Conservation (phyloP, 129 eudicot species). For the Heracleum sosnowskyi region DNA sequence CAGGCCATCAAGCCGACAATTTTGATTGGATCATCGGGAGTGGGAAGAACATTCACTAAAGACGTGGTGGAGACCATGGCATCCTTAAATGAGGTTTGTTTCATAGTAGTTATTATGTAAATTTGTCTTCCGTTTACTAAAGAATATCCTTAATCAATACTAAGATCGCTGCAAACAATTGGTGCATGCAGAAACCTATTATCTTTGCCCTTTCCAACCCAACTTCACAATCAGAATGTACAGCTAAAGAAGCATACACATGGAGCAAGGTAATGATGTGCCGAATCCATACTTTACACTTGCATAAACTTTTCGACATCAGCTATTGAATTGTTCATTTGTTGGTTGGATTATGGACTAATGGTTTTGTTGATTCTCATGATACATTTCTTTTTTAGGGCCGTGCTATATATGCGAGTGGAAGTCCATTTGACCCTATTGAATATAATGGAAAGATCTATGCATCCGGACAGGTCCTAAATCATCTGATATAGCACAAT, state of each 20-base stretch:
- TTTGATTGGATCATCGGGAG: slow-evolving; percentile 95
- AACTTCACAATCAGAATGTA: slow-evolving; percentile 96
- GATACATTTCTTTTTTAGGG: slow-evolving; percentile 39
- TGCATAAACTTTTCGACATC: not conserved
- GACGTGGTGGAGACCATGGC: slow-evolving; percentile 88
- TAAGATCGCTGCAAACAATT: slow-evolving; percentile 1
- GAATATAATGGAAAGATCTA: slow-evolving; percentile 68
- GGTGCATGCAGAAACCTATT: slow-evolving; percentile 67
- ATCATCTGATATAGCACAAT: slow-evolving; percentile 11
- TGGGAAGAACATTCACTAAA: slow-evolving; percentile 85
- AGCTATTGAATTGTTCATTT: not conserved
- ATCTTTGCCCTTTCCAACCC: slow-evolving; percentile 97
- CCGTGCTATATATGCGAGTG: slow-evolving; percentile 87
- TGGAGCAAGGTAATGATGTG: slow-evolving; percentile 76
- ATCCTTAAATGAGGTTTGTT: slow-evolving; percentile 61
- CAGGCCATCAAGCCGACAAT: slow-evolving; percentile 92
- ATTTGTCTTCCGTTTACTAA: not conserved
- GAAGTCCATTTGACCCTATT: slow-evolving; percentile 90
- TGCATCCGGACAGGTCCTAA: slow-evolving; percentile 78
- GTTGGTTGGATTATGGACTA: not conserved
- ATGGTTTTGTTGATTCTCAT: not conserved
- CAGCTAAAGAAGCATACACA: slow-evolving; percentile 87
- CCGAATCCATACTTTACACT: not conserved
- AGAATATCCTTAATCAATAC: not conserved
- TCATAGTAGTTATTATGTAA: not conserved